Evolutionary conservation across 306 rosid species (phyloP).

Genomic region (Glycine tomentella): DNA sequence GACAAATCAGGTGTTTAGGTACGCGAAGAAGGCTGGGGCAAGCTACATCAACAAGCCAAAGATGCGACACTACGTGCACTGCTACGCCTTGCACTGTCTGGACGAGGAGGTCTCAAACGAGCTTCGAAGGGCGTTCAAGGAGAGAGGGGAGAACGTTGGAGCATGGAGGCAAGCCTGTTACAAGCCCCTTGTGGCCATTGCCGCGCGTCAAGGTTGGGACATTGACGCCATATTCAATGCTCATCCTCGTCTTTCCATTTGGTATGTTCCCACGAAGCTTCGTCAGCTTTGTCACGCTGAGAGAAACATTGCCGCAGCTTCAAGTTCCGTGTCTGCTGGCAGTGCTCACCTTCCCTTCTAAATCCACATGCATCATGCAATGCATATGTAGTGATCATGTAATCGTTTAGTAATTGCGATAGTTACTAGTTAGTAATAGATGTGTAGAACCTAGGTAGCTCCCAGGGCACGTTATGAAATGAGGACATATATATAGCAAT

Average conservation of each 20-base stretch:
- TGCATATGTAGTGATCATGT: not conserved
- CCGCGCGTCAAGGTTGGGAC: conserved; percentile 90
- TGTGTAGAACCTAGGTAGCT: not conserved
- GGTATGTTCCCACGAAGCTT: conserved; percentile 96
- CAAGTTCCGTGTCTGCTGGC: conserved; percentile 62
- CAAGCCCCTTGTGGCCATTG: conserved; percentile 75
- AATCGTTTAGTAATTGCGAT: too few relatives aligned
- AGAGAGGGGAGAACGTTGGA: conserved; percentile 88
- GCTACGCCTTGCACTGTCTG: conserved; percentile 91
- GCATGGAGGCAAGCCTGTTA: conserved; percentile 94
- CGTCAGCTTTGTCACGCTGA: conserved; percentile 94
- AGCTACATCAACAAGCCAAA: conserved; percentile 97
- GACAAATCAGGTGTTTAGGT: conserved; percentile 90
- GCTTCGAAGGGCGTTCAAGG: conserved; percentile 72
- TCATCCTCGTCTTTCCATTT: conserved; percentile 79
- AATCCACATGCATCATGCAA: not conserved
- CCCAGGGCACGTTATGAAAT: not conserved
- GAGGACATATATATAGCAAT: not conserved
- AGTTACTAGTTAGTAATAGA: too few relatives aligned
- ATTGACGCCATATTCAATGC: conserved; percentile 89
- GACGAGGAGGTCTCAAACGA: conserved; percentile 79
- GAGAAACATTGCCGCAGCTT: conserved; percentile 67
- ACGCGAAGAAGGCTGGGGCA: conserved; percentile 88
- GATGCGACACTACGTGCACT: conserved; percentile 98
- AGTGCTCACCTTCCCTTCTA: conserved; percentile 57